Base-by-base conservation (phyloP, 495 filamentous ascomycete genomes). In the Podospora sp. region DNA sequence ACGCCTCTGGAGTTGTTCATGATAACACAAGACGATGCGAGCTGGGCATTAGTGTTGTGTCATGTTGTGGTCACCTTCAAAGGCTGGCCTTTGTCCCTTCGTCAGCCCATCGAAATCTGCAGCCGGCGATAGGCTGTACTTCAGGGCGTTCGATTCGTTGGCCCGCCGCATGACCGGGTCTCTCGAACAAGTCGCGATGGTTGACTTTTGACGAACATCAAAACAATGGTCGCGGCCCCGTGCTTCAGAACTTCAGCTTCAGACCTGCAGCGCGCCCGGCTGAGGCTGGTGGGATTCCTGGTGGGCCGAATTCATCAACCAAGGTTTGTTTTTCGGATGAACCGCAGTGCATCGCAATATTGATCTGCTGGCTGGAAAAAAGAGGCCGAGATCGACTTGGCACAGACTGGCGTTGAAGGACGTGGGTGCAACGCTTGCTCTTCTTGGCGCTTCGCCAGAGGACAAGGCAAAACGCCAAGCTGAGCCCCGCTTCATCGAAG, bases 321-420 rank as follows among this genome's bases (percentile, higher is more conserved):
- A 57, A 24, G 53, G 53, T 24, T 14, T 26, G 21, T 24, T 26
- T n/a, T 57, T 57, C 53, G 21, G 53, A 57, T 57, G 53, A 57
- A 57, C 53, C 53, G 26, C 20, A 57, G 53, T 21, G 26, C 53
- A 26, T 57, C 53, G 26, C 53, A 57, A 57, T 57, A 55, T 26
- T 55, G 53, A 57, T 57, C 21, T 57, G 11, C 53, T 57, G 53
- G 21, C 26, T 27, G 22, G 22, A 26, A 27, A 57, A 57, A 24
- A 57, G 20, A 27, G 22, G 12, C 53, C 21, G 53, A 57, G 53
- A 55, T 55, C 51, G 51, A 20, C n/a, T 25, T 26, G 53, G 53
- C 22, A 16, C 22, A 12, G n/a, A 27, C 21, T 24, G 26, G 9
- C 12, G 24, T 55, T 11, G 21, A 57, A 57, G n/a, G 24, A 6